Evolutionary conservation across 306 rosid genomes (phyloP).

Genomic region (Corylus americana): DNA sequence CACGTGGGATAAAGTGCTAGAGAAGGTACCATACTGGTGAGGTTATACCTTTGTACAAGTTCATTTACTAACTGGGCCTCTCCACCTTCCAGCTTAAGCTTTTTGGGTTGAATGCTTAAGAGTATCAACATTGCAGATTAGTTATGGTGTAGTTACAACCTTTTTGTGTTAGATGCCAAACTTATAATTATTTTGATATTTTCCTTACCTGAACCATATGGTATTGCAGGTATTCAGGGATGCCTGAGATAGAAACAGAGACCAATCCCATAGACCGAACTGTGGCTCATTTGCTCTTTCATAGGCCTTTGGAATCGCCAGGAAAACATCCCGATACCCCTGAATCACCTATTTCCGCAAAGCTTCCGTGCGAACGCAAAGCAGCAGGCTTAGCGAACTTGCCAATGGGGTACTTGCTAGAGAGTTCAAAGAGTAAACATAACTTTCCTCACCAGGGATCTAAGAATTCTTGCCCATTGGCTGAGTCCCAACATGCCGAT

Average conservation of each 20-base stretch:
- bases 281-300: conserved; percentile 91
- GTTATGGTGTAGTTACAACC: not conserved
- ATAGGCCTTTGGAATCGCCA: conserved; percentile 58
- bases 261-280: conserved; percentile 88
- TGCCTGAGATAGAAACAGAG: conserved; percentile 68
- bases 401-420: conserved; percentile 39
- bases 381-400: conserved; percentile 31
- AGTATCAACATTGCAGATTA: not conserved
- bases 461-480: conserved; percentile 31
- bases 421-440: conserved; percentile 37
- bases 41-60: not conserved
- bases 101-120: not conserved
- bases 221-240: conserved; percentile 44
- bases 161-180: conserved; percentile 18
- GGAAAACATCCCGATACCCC: conserved; percentile 49
- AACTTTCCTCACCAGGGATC: conserved; percentile 41
- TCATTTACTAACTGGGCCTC: not conserved
- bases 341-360: conserved; percentile 48
- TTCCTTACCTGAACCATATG: conserved; percentile 26
- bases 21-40: not conserved
- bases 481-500: conserved; percentile 38
- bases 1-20: not conserved
- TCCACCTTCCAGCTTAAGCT: not conserved
- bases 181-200: not conserved
- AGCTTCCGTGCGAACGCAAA: conserved; percentile 43